Conservation (phyloP, 768 basidiomycete genomes). For the Lactarius sp. region DNA sequence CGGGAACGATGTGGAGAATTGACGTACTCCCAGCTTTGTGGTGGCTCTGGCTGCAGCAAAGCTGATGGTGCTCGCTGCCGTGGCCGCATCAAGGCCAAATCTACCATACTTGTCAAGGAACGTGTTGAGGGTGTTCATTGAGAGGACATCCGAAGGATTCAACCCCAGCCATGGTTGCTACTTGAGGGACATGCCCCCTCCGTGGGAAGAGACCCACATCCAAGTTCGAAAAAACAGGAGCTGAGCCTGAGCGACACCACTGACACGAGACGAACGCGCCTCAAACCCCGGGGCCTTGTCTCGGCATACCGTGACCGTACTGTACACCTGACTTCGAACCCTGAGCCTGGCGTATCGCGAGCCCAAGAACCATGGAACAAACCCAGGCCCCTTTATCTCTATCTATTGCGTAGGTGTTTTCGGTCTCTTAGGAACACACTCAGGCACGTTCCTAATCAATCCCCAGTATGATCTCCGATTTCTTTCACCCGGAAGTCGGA, state of each 20-base stretch:
- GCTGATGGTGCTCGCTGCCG: slow-evolving; percentile 54
- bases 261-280: neutral
- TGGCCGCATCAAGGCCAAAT: slow-evolving; percentile 63
- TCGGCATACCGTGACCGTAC: no score
- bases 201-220: slow-evolving; percentile 17
- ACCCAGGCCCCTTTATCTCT: neutral
- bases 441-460: neutral
- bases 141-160: neutral
- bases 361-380: neutral
- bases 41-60: slow-evolving; percentile 63
- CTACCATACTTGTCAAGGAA: slow-evolving; percentile 44
- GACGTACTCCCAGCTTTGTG: slow-evolving; percentile 64
- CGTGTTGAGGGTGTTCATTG: slow-evolving; percentile 29
- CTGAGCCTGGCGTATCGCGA: neutral
- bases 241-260: neutral
- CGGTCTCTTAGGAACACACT: no score
- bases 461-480: slow-evolving; percentile 89
- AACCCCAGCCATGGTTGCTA: neutral
- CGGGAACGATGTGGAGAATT: neutral
- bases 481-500: slow-evolving; percentile 91
- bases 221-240: slow-evolving; percentile 3
- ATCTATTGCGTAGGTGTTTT: slow-evolving; percentile 15
- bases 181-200: neutral
- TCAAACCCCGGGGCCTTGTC: neutral
- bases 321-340: neutral